Base-by-base conservation (phyloP, 305 asterid species). In the Fraxinus dipetala region DNA sequence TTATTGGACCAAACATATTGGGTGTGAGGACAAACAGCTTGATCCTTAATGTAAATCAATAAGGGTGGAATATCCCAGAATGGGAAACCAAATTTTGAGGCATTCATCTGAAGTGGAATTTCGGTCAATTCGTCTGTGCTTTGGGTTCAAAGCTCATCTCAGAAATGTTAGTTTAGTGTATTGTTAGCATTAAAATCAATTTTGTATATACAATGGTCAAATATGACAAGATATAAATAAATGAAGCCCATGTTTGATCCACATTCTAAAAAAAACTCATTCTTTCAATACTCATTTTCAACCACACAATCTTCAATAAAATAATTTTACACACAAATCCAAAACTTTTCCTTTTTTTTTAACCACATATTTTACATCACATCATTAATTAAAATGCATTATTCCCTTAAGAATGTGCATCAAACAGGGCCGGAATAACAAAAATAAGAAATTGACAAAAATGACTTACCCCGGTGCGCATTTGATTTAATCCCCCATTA, bases 401-500 rank as follows among this genome's bases (percentile, higher is more conserved):
- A 26, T 26, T 26, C 28, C 28, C 28, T 26, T 26, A 26, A 26
- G 28, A 26, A 26, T 26, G 28, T 26, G 28, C 1, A 26, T 26
- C 28, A 26, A 26, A 26, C 28, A 26, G 28, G 28, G 28, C 28
- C 24, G 28, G 65, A 85, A 77, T 26, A 63, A 80, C 79, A 76
- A 75, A 83, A 11, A 61, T 30, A 79, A 72, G 43, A 51, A 81
- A 30, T 14, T 8, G 59, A 35, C 38, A 69, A 30, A 22, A 76
- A 83, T 34, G 32, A 85, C 92, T 88, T 83, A 95, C 99, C 84
- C 99, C 99, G 67, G 94, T 88, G 45, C 97, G 92, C 99, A 95
- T 95, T 88, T 95, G 99, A 89, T 95, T 95, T 78, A 95, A 86
- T 83, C 98, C 98, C 69, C 99, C 99, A 83, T 95, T 95, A 88